phyloP scores from a whole-genome alignment of 768 basidiomycete species.

The Leccinum obscurum region DNA sequence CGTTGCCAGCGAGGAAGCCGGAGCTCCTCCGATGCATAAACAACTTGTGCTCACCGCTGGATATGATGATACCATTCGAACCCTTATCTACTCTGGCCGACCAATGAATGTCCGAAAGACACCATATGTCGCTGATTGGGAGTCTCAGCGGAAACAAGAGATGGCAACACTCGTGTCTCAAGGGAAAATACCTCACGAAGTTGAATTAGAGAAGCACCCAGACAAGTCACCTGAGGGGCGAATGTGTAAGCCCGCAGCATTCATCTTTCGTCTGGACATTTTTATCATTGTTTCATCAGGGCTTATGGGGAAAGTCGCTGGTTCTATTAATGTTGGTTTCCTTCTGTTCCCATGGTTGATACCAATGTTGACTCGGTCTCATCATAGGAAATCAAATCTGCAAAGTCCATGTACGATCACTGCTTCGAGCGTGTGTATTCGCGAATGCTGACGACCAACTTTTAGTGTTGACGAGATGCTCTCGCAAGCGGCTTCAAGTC shows the following conservation, averaged over 20 bases:
- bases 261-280: not conserved
- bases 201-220: constrained; percentile 68
- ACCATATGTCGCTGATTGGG: constrained; percentile 77
- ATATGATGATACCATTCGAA: constrained; percentile 73
- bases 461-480: constrained; percentile 81
- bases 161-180: constrained; percentile 55
- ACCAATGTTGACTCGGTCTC: constrained; percentile 6
- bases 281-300: constrained; percentile 38
- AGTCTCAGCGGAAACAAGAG: constrained; percentile 59
- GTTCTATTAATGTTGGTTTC: constrained; percentile 55
- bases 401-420: constrained; percentile 72
- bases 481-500: constrained; percentile 58
- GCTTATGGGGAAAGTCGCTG: constrained; percentile 81
- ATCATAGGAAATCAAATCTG: constrained; percentile 73
- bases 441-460: constrained; percentile 10
- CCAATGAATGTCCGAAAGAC: constrained; percentile 84
- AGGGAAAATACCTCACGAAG: constrained; percentile 75
- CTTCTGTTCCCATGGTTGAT: not conserved
- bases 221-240: constrained; percentile 61
- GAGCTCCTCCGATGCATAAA: constrained; percentile 74
- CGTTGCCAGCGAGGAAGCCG: constrained; percentile 79
- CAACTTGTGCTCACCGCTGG: constrained; percentile 64
- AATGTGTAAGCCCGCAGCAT: constrained; percentile 47
- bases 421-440: not conserved
- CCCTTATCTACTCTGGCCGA: constrained; percentile 74